Conservation (phyloP, 1,139 yeast genomes). For the Debaryomyces nepalensis region DNA sequence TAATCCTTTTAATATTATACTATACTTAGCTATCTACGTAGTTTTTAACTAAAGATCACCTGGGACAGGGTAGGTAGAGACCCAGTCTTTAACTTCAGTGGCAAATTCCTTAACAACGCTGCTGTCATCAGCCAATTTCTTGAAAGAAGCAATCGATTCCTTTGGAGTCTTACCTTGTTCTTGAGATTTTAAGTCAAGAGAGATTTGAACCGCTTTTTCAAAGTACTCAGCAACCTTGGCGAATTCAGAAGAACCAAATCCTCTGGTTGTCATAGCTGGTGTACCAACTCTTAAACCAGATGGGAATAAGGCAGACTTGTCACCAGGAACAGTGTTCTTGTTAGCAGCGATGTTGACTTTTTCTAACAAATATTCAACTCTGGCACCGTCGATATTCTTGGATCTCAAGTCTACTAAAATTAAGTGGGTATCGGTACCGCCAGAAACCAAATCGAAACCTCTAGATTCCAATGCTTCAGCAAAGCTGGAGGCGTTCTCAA, state of each 20-base stretch:
- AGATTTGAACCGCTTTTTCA: conserved; percentile 73
- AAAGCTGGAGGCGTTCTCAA: conserved; percentile 77
- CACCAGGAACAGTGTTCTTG: conserved; percentile 96
- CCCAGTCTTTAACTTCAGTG: conserved; percentile 69
- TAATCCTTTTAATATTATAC: background rate
- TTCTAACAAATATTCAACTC: conserved; percentile 91
- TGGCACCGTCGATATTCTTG: conserved; percentile 91
- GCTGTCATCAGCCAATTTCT: conserved; percentile 62
- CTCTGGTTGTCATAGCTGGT: conserved; percentile 98
- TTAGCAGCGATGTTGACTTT: conserved; percentile 91
- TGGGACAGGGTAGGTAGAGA: conserved; percentile 73
- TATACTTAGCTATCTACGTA: conserved; percentile 1
- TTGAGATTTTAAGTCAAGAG: conserved; percentile 60
- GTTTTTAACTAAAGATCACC: conserved; percentile 55
- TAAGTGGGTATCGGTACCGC: conserved; percentile 94
- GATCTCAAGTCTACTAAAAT: conserved; percentile 84
- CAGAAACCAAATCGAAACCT: conserved; percentile 83
- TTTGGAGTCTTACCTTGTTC: conserved; percentile 66
- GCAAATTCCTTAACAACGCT: conserved; percentile 62
- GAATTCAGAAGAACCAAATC: conserved; percentile 80
- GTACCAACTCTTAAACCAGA: conserved; percentile 96
- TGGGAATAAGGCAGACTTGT: conserved; percentile 91
- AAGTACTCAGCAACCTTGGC: conserved; percentile 77
- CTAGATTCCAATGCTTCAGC: conserved; percentile 68
- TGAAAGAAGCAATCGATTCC: conserved; percentile 67